Evolutionary conservation across 1,284 basidiomycete genomes (phyloP), one percentile per base, ranked within the genome.

Genomic region (Moesziomyces globuligerus): DNA sequence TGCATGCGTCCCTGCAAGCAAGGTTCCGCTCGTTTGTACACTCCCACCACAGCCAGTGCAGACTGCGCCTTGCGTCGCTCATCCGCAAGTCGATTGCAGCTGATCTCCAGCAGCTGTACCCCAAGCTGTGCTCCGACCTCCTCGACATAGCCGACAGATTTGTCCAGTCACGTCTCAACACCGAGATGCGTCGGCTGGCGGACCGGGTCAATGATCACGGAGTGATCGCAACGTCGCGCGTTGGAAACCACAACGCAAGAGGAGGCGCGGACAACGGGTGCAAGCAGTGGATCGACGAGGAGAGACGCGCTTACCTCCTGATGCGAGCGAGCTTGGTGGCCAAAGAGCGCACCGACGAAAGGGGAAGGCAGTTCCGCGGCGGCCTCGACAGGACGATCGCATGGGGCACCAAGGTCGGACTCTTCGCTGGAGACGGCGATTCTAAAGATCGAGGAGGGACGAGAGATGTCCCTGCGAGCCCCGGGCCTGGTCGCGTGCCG

Each of bases 121-220:
- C 41, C 0, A 21, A 56, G 26, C 48, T 64, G 3, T 50, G 48
- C 29, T 23, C 25, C 4, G 53, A 64, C 28, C 23, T 64, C 13
- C 15, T 56, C 26, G 26, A n/a, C 6, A 39, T 64, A 11, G 45
- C 51, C 11, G 28, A 46, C 28, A 21, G 32, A 8, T 53, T 39
- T 28, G 41, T 61, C 0, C 46, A 54, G 18, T 23, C 8, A 4
- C 25, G 39, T 11, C n/a, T 61, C 2, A 20, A 23, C n/a, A 39
- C 2, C 43, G 51, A 61, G 13, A 61, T 61, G 58, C 43, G 38
- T 18, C 38, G 21, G 48, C 37, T 56, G 11, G 41, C 45, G n/a
- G 39, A 42, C 8, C 32, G 60, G 17, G 44, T 44, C 0, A 41
- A 28, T 4, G 37, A 40, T 8, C 40, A 64, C 11, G 39, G 48